phyloP scores from a whole-genome alignment of 1,284 basidiomycete genomes.

The Tilletia walkeri region DNA sequence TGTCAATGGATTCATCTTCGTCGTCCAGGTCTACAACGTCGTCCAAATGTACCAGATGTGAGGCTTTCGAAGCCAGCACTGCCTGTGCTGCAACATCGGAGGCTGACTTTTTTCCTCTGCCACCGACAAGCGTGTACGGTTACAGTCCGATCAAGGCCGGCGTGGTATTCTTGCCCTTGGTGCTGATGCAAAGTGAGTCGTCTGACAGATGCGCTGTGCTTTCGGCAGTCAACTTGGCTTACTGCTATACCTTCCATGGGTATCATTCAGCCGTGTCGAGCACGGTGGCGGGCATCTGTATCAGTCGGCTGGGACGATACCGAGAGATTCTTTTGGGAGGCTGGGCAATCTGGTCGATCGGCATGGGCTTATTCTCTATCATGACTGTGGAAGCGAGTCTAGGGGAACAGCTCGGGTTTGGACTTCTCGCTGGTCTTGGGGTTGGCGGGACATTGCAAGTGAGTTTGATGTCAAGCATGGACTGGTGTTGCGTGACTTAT shows the following conservation, averaged over 20 bases:
- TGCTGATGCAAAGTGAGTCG: slow-evolving; percentile 64
- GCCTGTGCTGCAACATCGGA: too few relatives aligned
- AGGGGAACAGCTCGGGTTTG: slow-evolving; percentile 66
- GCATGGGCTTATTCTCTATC: slow-evolving; percentile 67
- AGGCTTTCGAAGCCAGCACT: too few relatives aligned
- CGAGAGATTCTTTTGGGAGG: slow-evolving; percentile 67
- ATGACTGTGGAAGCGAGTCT: slow-evolving; percentile 62
- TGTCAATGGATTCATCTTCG: slow-evolving; percentile 57
- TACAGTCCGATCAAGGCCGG: slow-evolving; percentile 67
- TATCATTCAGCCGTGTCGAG: slow-evolving; percentile 30
- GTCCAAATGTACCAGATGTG: slow-evolving; percentile 61
- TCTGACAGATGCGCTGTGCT: too few relatives aligned
- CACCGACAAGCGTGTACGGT: slow-evolving; percentile 59
- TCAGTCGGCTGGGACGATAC: slow-evolving; percentile 69
- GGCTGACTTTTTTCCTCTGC: too few relatives aligned
- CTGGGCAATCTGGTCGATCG: slow-evolving; percentile 58
- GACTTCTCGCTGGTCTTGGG: slow-evolving; percentile 69
- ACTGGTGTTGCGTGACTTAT: too few relatives aligned
- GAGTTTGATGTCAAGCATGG: too few relatives aligned
- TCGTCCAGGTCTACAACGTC: slow-evolving; percentile 65
- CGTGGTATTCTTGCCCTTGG: slow-evolving; percentile 67
- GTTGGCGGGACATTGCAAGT: slow-evolving; percentile 62
- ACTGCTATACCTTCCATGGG: too few relatives aligned
- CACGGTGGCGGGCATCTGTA: slow-evolving; percentile 63
- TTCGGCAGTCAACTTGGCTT: too few relatives aligned